Percentiles rank a stretch among this genome's conserved stretches.
Evolutionary conservation across 2,329 filamentous ascomycete species (phyloP).

Genomic region (Sporothrix euskadiensis): DNA sequence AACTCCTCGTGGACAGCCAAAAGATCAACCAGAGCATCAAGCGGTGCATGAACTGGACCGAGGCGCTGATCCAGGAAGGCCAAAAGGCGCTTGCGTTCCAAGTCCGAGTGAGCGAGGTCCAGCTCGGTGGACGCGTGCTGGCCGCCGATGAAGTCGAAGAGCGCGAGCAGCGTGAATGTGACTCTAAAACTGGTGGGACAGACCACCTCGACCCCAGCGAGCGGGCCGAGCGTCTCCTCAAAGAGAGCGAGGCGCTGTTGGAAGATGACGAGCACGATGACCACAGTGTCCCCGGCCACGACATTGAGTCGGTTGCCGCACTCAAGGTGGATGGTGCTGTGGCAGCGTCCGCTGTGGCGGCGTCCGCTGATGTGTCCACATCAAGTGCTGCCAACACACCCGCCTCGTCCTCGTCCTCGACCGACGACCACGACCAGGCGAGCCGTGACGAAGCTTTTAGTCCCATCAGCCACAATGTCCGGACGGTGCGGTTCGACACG

Average conservation of each 20-base stretch:
- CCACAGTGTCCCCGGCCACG: neutral
- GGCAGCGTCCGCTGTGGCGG: too few relatives aligned
- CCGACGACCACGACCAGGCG: neutral
- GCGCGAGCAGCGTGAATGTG: constrained; percentile 30
- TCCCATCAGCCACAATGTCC: constrained; percentile 17
- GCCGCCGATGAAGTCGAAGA: constrained; percentile 64
- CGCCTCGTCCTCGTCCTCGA: neutral
- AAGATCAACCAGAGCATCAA: constrained; percentile 95
- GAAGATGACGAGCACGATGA: neutral
- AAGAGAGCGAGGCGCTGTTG: neutral
- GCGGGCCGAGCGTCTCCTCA: neutral
- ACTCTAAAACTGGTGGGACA: neutral
- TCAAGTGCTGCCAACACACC: neutral
- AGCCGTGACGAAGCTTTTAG: constrained; percentile 25
- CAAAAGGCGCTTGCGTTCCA: constrained; percentile 79
- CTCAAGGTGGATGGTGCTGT: neutral
- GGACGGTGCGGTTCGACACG: constrained; percentile 25
- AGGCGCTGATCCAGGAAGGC: constrained; percentile 85
- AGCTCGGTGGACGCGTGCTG: constrained; percentile 78
- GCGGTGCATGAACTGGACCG: constrained; percentile 84
- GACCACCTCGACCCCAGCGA: neutral
- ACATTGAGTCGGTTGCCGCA: neutral
- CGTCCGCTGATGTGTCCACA: neutral
- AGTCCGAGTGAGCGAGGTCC: constrained; percentile 75
- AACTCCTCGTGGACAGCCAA: constrained; percentile 84